Base-by-base conservation (phyloP, 495 filamentous ascomycete genomes). In the Xylaria telfairii region DNA sequence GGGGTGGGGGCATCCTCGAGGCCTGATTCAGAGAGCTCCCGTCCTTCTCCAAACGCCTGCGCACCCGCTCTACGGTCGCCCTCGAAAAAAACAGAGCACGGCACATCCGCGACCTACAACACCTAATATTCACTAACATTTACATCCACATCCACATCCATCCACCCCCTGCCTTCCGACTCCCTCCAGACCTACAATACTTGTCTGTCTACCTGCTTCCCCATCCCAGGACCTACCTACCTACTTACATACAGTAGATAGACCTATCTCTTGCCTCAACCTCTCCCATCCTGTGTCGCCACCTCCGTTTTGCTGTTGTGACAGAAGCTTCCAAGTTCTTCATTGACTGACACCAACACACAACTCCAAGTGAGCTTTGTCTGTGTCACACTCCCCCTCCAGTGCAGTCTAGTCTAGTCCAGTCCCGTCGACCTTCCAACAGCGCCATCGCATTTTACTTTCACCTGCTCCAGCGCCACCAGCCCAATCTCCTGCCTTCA, bases 281-380 rank as follows among this genome's bases (percentile, higher is more conserved):
- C 34, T 30, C 12, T 21, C 24, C 63, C 28, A 54, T 66, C 64
- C 54, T 34, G 64, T 32, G 64, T 66, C 47, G 64, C 64, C 64
- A 66, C 64, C 47, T 15, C 32, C 37, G 17, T 37, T n/a, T 65
- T 65, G 63, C 63, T 53, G 28, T 51, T 26, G 24, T 53, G 30
- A 51, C 57, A 56, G 26, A 30, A 21, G 12, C 49, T 24, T 15
- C 7, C 26, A 26, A 26, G 26, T 57, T 57, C 54, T 19, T 24
- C 15, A 15, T 63, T 17, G 6, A 30, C 60, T 42, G n/a, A 41
- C 30, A 63, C 21, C 21, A 46, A 42, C 39, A 41, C 56, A 32
- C 34, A 56, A 30, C 37, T 46, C 13, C 37, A 19, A 63, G 37
- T 42, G 24, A 63, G 60, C 60, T 63, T 44, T 24, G 60, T n/a